These are phyloP conservation scores for Jaenimonas drosophilae DNA, from an alignment of 208 protist species.

Conservation along the genomic window DNA sequence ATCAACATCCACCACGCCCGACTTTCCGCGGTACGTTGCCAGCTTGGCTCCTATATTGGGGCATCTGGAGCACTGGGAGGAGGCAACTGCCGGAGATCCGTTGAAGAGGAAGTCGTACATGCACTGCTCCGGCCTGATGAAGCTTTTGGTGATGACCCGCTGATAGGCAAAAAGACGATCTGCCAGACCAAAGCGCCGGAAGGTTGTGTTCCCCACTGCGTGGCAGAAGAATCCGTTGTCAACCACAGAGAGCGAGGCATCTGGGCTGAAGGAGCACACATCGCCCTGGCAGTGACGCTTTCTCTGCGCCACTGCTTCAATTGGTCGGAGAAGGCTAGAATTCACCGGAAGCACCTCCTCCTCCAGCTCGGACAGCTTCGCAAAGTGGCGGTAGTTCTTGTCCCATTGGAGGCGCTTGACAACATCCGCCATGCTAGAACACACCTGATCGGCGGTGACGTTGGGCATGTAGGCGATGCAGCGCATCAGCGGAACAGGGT, in stretches of 20 bases:
- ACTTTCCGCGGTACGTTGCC: neutral
- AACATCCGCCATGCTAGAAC: constrained; percentile 31
- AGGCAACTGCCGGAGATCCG: constrained; percentile 10
- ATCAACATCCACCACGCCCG: constrained; percentile 19
- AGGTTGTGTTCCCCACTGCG: constrained; percentile 23
- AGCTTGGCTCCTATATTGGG: neutral
- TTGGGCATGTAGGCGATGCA: constrained; percentile 41
- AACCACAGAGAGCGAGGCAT: constrained; percentile 12
- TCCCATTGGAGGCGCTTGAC: constrained; percentile 34
- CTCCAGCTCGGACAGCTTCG: constrained; percentile 9
- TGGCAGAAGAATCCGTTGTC: constrained; percentile 41
- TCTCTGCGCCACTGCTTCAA: constrained; percentile 18
- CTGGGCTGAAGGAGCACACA: constrained; percentile 21
- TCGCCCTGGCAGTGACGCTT: constrained; percentile 15
- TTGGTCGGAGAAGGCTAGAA: constrained; percentile 5
- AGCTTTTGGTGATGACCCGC: constrained; percentile 4
- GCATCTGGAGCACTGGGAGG: constrained; percentile 1
- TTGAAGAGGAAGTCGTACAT: constrained; percentile 52
- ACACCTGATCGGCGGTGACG: constrained; percentile 16
- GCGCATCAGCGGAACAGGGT: constrained; percentile 32
- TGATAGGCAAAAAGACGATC: constrained; percentile 52
- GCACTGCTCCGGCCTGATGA: neutral
- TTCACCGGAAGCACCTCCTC: constrained; percentile 1
- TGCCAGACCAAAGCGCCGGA: constrained; percentile 29
- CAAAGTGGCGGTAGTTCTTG: constrained; percentile 43